Conservation (phyloP, 2,329 filamentous ascomycete species). For the Orbilia javanica region DNA sequence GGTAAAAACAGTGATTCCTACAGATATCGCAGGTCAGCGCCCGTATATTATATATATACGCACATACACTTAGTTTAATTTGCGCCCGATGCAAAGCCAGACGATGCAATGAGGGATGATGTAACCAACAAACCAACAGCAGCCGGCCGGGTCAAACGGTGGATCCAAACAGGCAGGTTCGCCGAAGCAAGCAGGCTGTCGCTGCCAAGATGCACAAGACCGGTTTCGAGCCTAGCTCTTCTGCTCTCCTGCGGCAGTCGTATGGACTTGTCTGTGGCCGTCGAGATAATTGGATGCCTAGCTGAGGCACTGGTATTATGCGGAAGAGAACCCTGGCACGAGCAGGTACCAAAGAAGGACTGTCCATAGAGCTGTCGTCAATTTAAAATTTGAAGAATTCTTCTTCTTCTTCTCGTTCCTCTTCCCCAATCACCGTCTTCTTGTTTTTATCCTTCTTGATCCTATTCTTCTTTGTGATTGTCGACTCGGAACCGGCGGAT, state of each 20-base stretch:
- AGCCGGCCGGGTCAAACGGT: background rate
- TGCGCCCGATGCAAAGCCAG: no score
- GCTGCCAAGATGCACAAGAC: slow-evolving; percentile 31
- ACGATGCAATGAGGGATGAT: slow-evolving; percentile 34
- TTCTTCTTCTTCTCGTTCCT: background rate
- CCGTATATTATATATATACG: no score
- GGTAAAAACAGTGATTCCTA: no score
- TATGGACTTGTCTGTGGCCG: slow-evolving; percentile 18
- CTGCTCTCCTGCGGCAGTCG: slow-evolving; percentile 22
- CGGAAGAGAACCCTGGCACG: background rate
- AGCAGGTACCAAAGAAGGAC: no score
- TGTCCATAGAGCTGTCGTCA: background rate
- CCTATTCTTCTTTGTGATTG: background rate
- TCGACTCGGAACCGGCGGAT: background rate
- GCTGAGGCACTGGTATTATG: no score
- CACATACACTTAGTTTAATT: no score
- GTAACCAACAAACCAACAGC: slow-evolving; percentile 16
- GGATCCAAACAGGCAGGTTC: slow-evolving; percentile 46
- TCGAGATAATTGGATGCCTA: slow-evolving; percentile 44
- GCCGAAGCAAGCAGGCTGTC: slow-evolving; percentile 38
- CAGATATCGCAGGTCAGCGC: no score
- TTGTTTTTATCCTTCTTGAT: background rate
- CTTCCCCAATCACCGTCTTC: background rate
- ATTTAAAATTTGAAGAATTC: slow-evolving; percentile 15
- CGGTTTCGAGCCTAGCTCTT: slow-evolving; percentile 8